These are phyloP conservation scores for Mycena maculata DNA, from an alignment of 768 basidiomycete genomes.

Conservation along the genomic window DNA sequence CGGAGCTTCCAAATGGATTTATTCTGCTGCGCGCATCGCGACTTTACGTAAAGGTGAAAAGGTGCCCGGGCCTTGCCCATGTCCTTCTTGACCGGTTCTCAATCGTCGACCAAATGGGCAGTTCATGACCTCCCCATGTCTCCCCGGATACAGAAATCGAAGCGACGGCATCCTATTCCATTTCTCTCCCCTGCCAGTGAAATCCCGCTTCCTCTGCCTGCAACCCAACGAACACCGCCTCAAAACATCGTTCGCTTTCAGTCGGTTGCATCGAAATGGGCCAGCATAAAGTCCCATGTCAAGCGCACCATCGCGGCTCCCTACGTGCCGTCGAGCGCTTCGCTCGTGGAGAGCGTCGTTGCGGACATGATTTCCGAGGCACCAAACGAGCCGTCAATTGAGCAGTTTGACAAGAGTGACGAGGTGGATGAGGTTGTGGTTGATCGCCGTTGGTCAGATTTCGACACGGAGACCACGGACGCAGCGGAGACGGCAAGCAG, in stretches of 20 bases:
- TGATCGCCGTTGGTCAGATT: constrained; percentile 63
- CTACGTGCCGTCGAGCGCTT: constrained; percentile 21
- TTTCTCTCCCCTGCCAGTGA: constrained; percentile 1
- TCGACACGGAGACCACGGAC: constrained; percentile 49
- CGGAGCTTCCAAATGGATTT: too few relatives aligned
- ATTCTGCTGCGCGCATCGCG: too few relatives aligned
- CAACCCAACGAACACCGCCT: not conserved
- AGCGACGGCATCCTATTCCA: constrained; percentile 4
- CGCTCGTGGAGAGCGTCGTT: constrained; percentile 17
- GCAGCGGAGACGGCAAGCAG: constrained; percentile 31
- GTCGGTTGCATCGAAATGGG: constrained; percentile 8
- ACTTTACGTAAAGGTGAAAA: too few relatives aligned
- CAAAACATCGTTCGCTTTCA: constrained; percentile 4
- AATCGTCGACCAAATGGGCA: constrained; percentile 16
- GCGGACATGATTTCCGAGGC: not conserved
- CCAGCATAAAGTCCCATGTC: constrained; percentile 8
- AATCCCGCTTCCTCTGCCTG: constrained; percentile 21
- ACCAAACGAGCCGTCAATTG: not conserved
- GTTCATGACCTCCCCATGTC: constrained; percentile 23
- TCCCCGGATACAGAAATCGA: not conserved
- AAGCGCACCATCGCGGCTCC: constrained; percentile 30
- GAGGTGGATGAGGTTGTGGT: constrained; percentile 70
- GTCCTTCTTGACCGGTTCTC: not conserved
- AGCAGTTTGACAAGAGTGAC: constrained; percentile 37
- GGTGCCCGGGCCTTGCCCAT: not conserved